Evolutionary conservation across 805 yeast genomes (phyloP).

Genomic region (Grigorovia yakushimaensis): DNA sequence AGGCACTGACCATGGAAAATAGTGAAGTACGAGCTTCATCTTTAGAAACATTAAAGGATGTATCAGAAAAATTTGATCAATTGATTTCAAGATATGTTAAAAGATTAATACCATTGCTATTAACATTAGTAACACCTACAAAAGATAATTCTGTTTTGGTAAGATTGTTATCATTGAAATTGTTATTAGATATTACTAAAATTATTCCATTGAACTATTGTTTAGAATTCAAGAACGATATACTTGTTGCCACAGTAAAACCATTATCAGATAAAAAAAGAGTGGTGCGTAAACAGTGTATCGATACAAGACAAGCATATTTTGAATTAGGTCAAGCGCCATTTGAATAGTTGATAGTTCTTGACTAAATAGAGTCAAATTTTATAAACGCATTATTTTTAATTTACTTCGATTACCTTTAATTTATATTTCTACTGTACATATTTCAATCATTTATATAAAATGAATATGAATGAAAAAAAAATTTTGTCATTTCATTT

Average conservation of each 20-base stretch:
- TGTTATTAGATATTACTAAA: conserved; percentile 41
- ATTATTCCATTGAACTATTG: conserved; percentile 34
- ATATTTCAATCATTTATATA: background rate
- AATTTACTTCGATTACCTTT: too few species aligned
- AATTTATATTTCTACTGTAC: background rate
- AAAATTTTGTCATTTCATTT: too few species aligned
- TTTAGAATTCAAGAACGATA: conserved; percentile 40
- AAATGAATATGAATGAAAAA: background rate
- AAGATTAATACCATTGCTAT: conserved; percentile 45
- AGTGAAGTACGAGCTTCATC: conserved; percentile 50
- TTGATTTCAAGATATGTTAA: conserved; percentile 45
- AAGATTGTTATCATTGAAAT: conserved; percentile 45
- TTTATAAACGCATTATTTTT: background rate
- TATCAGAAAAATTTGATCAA: conserved; percentile 45
- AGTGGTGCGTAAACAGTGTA: conserved; percentile 62
- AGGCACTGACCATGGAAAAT: conserved; percentile 43
- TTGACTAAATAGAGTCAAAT: background rate
- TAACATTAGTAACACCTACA: conserved; percentile 25
- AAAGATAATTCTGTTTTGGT: conserved; percentile 38
- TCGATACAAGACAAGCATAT: conserved; percentile 69
- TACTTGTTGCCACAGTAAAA: conserved; percentile 38
- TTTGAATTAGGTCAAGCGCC: conserved; percentile 43
- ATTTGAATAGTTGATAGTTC: conserved; percentile 19
- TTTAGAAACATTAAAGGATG: conserved; percentile 46
- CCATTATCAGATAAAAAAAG: conserved; percentile 70